Evolutionary conservation across 305 asterid species (phyloP).

Genomic region (Plantago lanceolata): DNA sequence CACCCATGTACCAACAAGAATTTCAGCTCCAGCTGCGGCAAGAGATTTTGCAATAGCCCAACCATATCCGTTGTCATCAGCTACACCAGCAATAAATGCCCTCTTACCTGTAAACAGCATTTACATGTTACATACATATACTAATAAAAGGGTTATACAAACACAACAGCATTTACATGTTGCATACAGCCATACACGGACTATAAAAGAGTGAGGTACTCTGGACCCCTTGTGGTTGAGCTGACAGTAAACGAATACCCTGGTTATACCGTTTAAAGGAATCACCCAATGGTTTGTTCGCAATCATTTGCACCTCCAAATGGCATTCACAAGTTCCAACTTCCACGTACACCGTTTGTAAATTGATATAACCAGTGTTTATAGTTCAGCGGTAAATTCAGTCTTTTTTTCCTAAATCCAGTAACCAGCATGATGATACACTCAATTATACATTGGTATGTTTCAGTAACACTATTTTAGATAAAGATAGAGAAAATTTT

Average conservation of each 20-base stretch:
- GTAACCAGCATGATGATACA: background rate
- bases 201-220: no score
- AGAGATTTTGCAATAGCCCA: constrained; percentile 93
- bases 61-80: constrained; percentile 92
- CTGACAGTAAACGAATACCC: no score
- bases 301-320: no score
- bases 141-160: background rate
- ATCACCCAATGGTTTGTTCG: no score
- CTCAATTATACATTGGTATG: background rate
- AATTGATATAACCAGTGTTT: background rate
- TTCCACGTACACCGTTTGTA: background rate
- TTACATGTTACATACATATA: constrained; percentile 14
- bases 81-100: constrained; percentile 87
- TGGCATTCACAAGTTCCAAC: no score
- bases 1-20: constrained; percentile 89
- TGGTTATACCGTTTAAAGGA: no score
- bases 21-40: constrained; percentile 89
- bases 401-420: no score
- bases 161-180: background rate
- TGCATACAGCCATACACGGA: no score
- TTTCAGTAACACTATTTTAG: background rate
- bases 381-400: background rate
- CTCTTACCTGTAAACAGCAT: constrained; percentile 54
- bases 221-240: no score
- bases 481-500: background rate